Evolutionary conservation across 495 filamentous ascomycete species (phyloP), one percentile per base, ranked within the genome.

Genomic region (Staphylotrichum longicolle): DNA sequence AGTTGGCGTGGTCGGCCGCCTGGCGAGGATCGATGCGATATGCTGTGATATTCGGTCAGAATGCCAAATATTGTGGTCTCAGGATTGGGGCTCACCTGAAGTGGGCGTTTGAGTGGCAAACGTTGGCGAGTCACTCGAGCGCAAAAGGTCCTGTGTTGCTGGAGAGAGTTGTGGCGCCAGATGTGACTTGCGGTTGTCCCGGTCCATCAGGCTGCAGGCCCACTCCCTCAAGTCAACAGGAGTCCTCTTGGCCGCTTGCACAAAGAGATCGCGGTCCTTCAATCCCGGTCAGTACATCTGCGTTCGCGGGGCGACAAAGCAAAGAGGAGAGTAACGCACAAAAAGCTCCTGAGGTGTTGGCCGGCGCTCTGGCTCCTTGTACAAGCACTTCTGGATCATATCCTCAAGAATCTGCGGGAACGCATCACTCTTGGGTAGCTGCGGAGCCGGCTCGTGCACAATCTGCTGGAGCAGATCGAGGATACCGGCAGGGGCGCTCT

Each of bases 391-490:
- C 53, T 92, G 91, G 57, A 98, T 92, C 84, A 98, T 94, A 57
- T 96, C 91, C 68, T 98, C 93, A 41, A 98, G 77, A 60, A 96
- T 96, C 5, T 84, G 82, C 8, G 94, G 94, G 81, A 98, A 98
- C 1, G 94, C 94, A 69, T 97, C 93, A 70, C 92, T 96, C 82
- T 96, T 93, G 12, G 94, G 94, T 40, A 98, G 83, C 68, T 85
- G 90, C 4, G 94, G 94, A 2, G 94, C 91, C 2, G 94, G 90
- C 72, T 98, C 94, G 67, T 97, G 90, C 46, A 98, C 94, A 70
- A 98, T 98, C 71, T 96, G 92, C 75, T 98, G 94, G 14, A 98
- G 81, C 45, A 98, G 82, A 73, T 98, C 94, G 58, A 98, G 80
- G 73, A 98, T 98, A 61, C 94, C 94, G 74, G 94, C 91, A 7